These are phyloP conservation scores for Leccinum rimulosum DNA, from an alignment of 768 basidiomycete species.

Conservation along the genomic window DNA sequence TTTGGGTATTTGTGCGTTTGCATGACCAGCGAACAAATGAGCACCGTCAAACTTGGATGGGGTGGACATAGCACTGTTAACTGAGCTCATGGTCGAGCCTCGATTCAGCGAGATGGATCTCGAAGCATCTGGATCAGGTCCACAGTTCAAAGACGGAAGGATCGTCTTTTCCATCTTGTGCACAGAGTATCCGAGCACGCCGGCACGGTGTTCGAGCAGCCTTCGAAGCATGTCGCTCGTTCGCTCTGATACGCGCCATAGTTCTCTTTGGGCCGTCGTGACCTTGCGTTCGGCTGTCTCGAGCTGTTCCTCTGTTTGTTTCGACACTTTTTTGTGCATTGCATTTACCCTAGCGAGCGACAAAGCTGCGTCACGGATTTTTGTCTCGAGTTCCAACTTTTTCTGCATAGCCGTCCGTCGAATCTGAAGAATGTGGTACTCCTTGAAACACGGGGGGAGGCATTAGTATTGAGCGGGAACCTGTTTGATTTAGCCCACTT, in stretches of 20 bases:
- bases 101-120: slow-evolving; percentile 53
- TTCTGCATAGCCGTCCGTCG: slow-evolving; percentile 64
- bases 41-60: slow-evolving; percentile 76
- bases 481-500: slow-evolving; percentile 41
- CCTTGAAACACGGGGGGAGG: slow-evolving; percentile 42
- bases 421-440: slow-evolving; percentile 66
- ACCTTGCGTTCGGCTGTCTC: slow-evolving; percentile 73
- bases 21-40: slow-evolving; percentile 83
- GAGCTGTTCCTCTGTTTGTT: slow-evolving; percentile 69
- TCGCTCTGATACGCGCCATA: slow-evolving; percentile 65
- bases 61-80: slow-evolving; percentile 40
- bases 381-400: slow-evolving; percentile 78
- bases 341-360: slow-evolving; percentile 70
- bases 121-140: slow-evolving; percentile 40
- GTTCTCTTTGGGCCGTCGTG: slow-evolving; percentile 65
- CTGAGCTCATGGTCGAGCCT: slow-evolving; percentile 51
- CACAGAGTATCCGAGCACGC: slow-evolving; percentile 71
- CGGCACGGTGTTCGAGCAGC: slow-evolving; percentile 80
- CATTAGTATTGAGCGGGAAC: slow-evolving; percentile 11
- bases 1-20: slow-evolving; percentile 53
- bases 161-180: slow-evolving; percentile 62
- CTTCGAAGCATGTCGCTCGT: slow-evolving; percentile 58
- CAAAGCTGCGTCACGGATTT: slow-evolving; percentile 82
- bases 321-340: slow-evolving; percentile 52
- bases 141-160: slow-evolving; percentile 27